phyloP scores from a whole-genome alignment of 352 stramenopile genomes.

The Globisporangium acanthophoron region DNA sequence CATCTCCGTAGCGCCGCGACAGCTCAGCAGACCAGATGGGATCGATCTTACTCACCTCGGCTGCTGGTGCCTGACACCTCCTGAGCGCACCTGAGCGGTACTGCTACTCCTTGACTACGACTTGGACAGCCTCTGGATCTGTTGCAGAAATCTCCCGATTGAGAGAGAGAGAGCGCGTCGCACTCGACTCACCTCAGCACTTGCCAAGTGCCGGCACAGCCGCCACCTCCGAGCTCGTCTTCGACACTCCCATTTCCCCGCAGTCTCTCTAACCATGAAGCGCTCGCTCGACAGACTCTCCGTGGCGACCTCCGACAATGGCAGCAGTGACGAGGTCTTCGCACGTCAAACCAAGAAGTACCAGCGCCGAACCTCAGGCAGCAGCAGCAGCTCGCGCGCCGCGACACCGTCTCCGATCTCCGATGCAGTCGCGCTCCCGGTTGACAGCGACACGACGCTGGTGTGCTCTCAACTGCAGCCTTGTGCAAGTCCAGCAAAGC shows the following conservation, averaged over 20 bases:
- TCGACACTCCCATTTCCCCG: not conserved
- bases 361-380: conserved; percentile 5
- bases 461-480: not conserved
- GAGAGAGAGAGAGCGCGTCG: not conserved
- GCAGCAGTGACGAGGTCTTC: conserved; percentile 11
- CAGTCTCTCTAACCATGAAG: conserved; percentile 25
- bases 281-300: conserved; percentile 38
- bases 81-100: not conserved
- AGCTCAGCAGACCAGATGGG: not conserved
- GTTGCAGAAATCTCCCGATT: conserved; percentile 8
- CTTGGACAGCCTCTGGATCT: conserved; percentile 2
- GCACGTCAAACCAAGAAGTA: conserved; percentile 12
- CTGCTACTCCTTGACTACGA: not conserved
- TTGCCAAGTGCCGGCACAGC: conserved; percentile 5
- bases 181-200: conserved; percentile 1
- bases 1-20: too few relatives aligned
- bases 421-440: not conserved
- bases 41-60: not conserved
- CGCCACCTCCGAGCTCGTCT: not conserved
- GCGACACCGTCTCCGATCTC: conserved; percentile 1
- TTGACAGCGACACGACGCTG: not conserved
- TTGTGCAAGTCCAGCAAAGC: not conserved
- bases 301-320: not conserved
- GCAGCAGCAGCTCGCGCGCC: conserved; percentile 5
- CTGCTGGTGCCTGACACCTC: not conserved